phyloP scores from a whole-genome alignment of 306 rosid species.

The Cucurbita pepo region DNA sequence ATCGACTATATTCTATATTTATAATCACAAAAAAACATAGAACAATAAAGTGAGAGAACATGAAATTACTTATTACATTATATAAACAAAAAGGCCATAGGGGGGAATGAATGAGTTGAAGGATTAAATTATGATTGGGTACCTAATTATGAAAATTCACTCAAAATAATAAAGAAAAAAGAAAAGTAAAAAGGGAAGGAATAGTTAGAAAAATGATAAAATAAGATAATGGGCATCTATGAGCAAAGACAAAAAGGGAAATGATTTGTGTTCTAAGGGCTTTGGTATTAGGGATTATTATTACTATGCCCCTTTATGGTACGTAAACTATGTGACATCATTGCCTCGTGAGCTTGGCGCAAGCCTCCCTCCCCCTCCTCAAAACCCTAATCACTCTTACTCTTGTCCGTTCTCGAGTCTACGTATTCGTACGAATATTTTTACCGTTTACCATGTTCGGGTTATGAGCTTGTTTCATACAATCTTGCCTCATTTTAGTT shows the following conservation, averaged over 20 bases:
- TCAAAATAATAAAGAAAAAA: not conserved
- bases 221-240: not conserved
- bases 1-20: too few species aligned
- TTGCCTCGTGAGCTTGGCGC: not conserved
- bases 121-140: not conserved
- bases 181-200: not conserved
- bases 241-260: not conserved
- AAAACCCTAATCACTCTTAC: not conserved
- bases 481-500: too few species aligned
- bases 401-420: too few species aligned
- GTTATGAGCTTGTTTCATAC: too few species aligned
- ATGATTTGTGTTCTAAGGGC: not conserved
- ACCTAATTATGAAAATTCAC: not conserved
- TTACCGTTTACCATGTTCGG: too few species aligned
- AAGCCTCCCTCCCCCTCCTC: not conserved
- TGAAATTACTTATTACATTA: not conserved
- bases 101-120: not conserved
- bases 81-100: not conserved
- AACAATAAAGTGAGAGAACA: too few species aligned
- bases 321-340: constrained; percentile 1
- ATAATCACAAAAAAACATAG: too few species aligned
- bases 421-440: not conserved
- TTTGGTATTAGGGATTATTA: not conserved
- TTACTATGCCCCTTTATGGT: not conserved
- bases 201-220: not conserved